Conservation (phyloP, 2,329 filamentous ascomycete genomes). For the Aspergillus neoniger region DNA sequence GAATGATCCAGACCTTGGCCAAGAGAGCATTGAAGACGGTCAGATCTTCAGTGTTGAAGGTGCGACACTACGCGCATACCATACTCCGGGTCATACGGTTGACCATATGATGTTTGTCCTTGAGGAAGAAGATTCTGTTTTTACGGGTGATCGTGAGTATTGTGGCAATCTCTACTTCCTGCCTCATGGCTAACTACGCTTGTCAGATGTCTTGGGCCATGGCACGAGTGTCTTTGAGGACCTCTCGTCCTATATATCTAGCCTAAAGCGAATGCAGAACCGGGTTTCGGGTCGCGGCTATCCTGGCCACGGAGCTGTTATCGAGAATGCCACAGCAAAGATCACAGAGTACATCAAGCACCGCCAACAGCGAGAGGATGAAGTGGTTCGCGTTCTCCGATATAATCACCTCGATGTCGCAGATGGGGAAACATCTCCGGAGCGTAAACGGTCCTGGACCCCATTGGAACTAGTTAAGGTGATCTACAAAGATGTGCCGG, state of each 20-base stretch:
- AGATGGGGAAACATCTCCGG: constrained; percentile 37
- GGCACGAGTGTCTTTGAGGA: constrained; percentile 86
- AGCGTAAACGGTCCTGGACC: constrained; percentile 56
- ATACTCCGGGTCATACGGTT: constrained; percentile 73
- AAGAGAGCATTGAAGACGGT: constrained; percentile 58
- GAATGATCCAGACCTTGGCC: constrained; percentile 55
- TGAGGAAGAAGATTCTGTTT: constrained; percentile 76
- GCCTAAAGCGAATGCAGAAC: constrained; percentile 67
- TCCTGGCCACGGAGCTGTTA: constrained; percentile 81
- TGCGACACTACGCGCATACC: constrained; percentile 64
- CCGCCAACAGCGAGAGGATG: constrained; percentile 74
- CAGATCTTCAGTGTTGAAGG: constrained; percentile 56
- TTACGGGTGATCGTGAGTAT: constrained; percentile 73
- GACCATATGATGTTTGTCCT: constrained; percentile 82
- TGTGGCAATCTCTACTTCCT: neutral
- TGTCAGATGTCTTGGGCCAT: constrained; percentile 72
- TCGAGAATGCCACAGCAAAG: constrained; percentile 70
- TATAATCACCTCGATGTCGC: constrained; percentile 40
- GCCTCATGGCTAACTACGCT: constrained; percentile 4
- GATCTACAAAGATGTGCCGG: constrained; percentile 79
- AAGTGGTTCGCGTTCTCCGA: constrained; percentile 68
- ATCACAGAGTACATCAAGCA: constrained; percentile 84
- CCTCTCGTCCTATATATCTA: constrained; percentile 66
- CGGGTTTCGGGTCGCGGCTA: constrained; percentile 69
- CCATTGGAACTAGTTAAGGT: constrained; percentile 82